Conservation (phyloP, 176 grass and related monocot species). For the Oryza rufipogon region DNA sequence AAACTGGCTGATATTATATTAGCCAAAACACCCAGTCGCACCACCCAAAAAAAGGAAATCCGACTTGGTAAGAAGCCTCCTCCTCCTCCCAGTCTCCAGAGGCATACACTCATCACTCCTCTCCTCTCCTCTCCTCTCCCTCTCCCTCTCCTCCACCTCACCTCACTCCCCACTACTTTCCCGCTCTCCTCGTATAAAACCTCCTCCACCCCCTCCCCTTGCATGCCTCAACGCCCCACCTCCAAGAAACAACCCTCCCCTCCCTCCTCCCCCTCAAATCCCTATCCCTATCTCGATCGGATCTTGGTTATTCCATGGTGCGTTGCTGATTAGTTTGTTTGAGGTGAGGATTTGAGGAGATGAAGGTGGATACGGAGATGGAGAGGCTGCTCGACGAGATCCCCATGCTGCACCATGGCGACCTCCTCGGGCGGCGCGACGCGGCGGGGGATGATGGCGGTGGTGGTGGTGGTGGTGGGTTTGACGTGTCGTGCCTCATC, state of each 20-base stretch:
- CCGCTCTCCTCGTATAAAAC: slow-evolving; percentile 45
- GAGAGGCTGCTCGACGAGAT: slow-evolving; percentile 83
- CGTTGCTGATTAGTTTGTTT: neutral
- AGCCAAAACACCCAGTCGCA: neutral
- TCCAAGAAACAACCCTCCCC: slow-evolving; percentile 45
- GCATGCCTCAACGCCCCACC: slow-evolving; percentile 59
- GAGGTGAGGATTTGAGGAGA: slow-evolving; percentile 5
- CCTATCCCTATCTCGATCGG: neutral
- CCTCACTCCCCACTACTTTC: slow-evolving; percentile 49
- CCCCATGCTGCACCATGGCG: slow-evolving; percentile 47
- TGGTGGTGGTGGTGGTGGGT: neutral
- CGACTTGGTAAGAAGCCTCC: slow-evolving; percentile 31
- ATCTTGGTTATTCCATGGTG: neutral
- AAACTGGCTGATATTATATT: neutral
- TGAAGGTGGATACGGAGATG: slow-evolving; percentile 79
- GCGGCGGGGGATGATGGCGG: neutral
- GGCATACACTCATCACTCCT: neutral
- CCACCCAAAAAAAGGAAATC: slow-evolving; percentile 30
- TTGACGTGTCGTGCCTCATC: slow-evolving; percentile 41
- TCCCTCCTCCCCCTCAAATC: slow-evolving; percentile 20
- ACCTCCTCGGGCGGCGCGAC: slow-evolving; percentile 3
- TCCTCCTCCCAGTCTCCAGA: neutral
- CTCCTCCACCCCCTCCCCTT: slow-evolving; percentile 40
- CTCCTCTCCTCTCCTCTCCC: too few relatives aligned
- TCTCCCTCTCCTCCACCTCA: neutral